Base-by-base conservation (phyloP, 116 monocot species). In the Cymodocea nodosa region DNA sequence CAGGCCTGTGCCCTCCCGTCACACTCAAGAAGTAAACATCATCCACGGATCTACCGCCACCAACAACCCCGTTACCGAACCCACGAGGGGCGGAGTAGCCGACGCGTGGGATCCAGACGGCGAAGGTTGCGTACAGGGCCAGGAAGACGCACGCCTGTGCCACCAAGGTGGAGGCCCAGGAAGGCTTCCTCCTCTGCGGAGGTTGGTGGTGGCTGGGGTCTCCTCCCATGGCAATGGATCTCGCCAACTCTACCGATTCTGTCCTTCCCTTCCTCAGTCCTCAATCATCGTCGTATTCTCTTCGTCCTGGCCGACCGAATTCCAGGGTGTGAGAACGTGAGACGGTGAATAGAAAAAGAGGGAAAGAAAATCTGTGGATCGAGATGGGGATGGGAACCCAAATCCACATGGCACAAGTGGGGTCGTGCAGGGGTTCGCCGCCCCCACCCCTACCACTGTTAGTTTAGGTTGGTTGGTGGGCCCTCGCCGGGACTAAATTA, bases 11-110 rank as follows among this genome's bases (percentile, higher is more conserved):
- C 13, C 83, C 78, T 64, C 83, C 87, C 15, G 50, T 35, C 35
- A 87, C 87, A 71, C 87, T 87, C 15, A 87, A 36, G 62, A 87
- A 87, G 77, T 78, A 78, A 50, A 80, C 73, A 48, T 76, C 78
- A 35, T 76, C 78, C 34, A 51, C 16, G 12, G 77, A 24, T 37
- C 70, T 57, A 17, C 49, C 62, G 22, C 49, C 62, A 18, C 36
- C 62, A 23, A 62, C 35, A 23, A 69, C 20, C 20, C 67, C 64
- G 25, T 25, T 44, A 12, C 23, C 23, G 30, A 65, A 53, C 19
- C 19, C 62, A 0, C 62, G 1, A 25, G 35, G 8, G 35, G 35
- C 13, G 20, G 3, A 14, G 35, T 66, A 44, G 19, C 49, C 23
- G 36, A 25, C 14, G 40, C 65, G 80, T 18, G 75, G 76, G 62